These are phyloP conservation scores for Phialophora verrucosa DNA, from an alignment of 2,329 filamentous ascomycete genomes.

Conservation along the genomic window DNA sequence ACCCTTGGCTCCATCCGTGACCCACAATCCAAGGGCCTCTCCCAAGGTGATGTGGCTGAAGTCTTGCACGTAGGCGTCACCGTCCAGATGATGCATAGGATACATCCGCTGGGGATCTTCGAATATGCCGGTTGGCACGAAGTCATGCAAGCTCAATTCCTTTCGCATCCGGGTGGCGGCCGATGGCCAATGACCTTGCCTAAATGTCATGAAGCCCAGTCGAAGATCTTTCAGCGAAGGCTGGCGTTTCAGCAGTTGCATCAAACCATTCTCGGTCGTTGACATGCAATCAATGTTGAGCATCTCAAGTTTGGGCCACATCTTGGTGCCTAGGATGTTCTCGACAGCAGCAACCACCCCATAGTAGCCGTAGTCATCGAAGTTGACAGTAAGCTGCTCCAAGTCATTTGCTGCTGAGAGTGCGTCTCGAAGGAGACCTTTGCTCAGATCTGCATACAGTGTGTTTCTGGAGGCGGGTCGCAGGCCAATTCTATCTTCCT, in stretches of 20 bases:
- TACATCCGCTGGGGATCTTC: conserved; percentile 35
- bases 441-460: conserved; percentile 29
- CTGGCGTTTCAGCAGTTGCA: conserved; percentile 33
- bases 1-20: conserved; percentile 24
- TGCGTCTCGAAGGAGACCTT: conserved; percentile 30
- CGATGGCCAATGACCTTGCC: conserved; percentile 29
- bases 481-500: conserved; percentile 26
- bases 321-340: conserved; percentile 26
- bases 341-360: conserved; percentile 25
- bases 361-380: conserved; percentile 35
- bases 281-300: conserved; percentile 38
- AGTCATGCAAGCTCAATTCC: conserved; percentile 28
- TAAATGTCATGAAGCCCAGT: conserved; percentile 35
- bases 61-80: conserved; percentile 27
- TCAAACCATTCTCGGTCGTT: conserved; percentile 28
- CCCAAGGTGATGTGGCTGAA: conserved; percentile 27
- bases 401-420: conserved; percentile 28
- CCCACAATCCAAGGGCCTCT: conserved; percentile 32
- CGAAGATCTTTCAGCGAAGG: conserved; percentile 28
- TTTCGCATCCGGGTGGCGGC: conserved; percentile 33
- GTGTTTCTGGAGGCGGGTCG: conserved; percentile 7
- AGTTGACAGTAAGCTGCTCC: conserved; percentile 36
- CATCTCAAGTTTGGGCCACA: conserved; percentile 31
- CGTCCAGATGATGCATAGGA: conserved; percentile 33
- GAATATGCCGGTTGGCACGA: conserved; percentile 32